phyloP scores from a whole-genome alignment of 2,329 filamentous ascomycete species.

The Rutstroemia sp. region DNA sequence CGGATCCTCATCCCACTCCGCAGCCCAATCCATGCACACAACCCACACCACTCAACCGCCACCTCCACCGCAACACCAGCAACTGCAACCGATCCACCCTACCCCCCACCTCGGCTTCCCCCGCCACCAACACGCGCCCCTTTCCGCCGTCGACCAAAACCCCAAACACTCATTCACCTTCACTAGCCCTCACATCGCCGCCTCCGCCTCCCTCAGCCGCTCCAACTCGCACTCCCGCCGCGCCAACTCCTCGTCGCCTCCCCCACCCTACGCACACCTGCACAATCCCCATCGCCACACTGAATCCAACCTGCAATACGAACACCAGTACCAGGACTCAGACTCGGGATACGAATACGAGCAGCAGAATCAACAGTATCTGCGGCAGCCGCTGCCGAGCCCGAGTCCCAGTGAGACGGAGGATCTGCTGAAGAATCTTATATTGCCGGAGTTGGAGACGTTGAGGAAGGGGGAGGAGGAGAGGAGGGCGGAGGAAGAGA shows the following conservation, averaged over 20 bases:
- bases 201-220: neutral
- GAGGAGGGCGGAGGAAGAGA: slow-evolving; percentile 3
- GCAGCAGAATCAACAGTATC: neutral
- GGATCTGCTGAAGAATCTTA: slow-evolving; percentile 2
- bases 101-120: neutral
- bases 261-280: neutral
- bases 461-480: slow-evolving; percentile 1
- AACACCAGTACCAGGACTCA: neutral
- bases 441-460: slow-evolving; percentile 4
- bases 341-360: neutral
- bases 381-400: neutral
- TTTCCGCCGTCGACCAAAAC: slow-evolving; percentile 2
- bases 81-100: neutral
- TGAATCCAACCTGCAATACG: neutral
- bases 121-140: neutral
- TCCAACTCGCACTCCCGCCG: neutral
- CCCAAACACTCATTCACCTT: slow-evolving; percentile 9
- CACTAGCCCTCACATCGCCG: neutral
- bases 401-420: slow-evolving; percentile 5
- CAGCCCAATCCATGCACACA: neutral
- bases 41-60: neutral
- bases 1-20: slow-evolving; percentile 1
- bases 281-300: neutral
- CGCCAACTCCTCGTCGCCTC: neutral
- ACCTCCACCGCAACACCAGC: neutral